Percentiles rank a stretch among this genome's conserved stretches.
phyloP scores from a whole-genome alignment of 2,329 filamentous ascomycete species.

The Fusarium decemcellulare region DNA sequence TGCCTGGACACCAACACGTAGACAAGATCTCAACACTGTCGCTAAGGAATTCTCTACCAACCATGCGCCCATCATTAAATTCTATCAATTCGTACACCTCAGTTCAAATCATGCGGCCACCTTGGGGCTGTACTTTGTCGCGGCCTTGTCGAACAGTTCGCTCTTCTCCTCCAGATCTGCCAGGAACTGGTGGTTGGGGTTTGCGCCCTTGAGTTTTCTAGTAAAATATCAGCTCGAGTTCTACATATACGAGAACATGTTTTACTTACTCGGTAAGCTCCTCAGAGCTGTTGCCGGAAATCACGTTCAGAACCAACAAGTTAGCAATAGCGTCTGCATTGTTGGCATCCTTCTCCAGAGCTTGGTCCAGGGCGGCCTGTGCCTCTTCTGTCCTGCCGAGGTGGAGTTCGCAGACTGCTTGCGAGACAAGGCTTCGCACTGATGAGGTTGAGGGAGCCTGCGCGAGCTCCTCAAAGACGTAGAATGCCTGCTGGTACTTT shows the following conservation, averaged over 20 bases:
- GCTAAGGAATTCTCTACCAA: slow-evolving; percentile 43
- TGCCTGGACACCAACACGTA: slow-evolving; percentile 13
- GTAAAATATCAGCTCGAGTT: slow-evolving; percentile 41
- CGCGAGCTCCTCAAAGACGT: slow-evolving; percentile 97
- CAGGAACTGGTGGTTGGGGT: slow-evolving; percentile 79
- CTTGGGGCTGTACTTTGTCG: slow-evolving; percentile 89
- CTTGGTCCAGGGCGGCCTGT: slow-evolving; percentile 86
- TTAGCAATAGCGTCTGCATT: slow-evolving; percentile 87
- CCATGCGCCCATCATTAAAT: slow-evolving; percentile 50
- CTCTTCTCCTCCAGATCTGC: slow-evolving; percentile 87
- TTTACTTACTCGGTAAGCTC: slow-evolving; percentile 74
- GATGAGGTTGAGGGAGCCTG: slow-evolving; percentile 87
- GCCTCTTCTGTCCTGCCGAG: slow-evolving; percentile 91
- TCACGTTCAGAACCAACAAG: slow-evolving; percentile 81
- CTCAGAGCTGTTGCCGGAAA: slow-evolving; percentile 79
- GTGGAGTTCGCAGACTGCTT: slow-evolving; percentile 93
- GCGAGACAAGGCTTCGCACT: slow-evolving; percentile 82
- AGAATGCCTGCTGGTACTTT: slow-evolving; percentile 96
- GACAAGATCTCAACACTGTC: slow-evolving; percentile 40
- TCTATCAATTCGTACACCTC: slow-evolving; percentile 43
- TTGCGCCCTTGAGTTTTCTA: slow-evolving; percentile 69
- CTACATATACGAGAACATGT: neutral
- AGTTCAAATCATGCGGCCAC: slow-evolving; percentile 66
- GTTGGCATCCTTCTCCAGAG: slow-evolving; percentile 79
- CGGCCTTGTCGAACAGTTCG: slow-evolving; percentile 87